A percentile compares a stretch with the other conserved stretches of the same genome.
Evolutionary conservation across 371 early-diverging fungal species (phyloP).

Genomic region (Racocetra persica): DNA sequence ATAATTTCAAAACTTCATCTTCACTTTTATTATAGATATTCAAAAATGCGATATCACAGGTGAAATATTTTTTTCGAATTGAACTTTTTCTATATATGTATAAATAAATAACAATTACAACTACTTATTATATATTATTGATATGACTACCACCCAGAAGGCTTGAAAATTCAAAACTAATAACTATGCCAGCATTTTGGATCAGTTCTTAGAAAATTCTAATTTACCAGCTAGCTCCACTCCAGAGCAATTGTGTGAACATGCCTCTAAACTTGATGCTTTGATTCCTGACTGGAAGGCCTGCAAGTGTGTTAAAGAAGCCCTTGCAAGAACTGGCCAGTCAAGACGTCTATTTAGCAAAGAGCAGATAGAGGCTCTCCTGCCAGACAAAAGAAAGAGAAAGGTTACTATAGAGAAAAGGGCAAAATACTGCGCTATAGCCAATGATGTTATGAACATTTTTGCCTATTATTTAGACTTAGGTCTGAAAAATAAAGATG

Average conservation of each 20-base stretch:
- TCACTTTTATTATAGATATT: too few relatives aligned
- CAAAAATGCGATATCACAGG: too few relatives aligned
- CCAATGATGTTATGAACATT: background rate
- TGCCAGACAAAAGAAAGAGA: background rate
- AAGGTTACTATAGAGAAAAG: background rate
- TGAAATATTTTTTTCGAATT: too few relatives aligned
- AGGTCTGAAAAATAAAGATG: background rate
- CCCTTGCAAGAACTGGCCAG: too few relatives aligned
- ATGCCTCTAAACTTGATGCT: background rate
- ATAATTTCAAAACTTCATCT: too few relatives aligned
- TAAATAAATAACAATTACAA: too few relatives aligned
- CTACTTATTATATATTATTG: background rate
- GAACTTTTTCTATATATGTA: too few relatives aligned
- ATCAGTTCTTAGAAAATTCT: background rate
- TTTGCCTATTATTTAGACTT: background rate
- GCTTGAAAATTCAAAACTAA: background rate
- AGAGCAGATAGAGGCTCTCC: background rate
- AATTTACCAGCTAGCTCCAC: conserved; percentile 1
- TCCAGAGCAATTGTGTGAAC: conserved; percentile 4
- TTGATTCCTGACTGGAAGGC: background rate
- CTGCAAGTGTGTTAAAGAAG: background rate
- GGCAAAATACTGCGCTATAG: background rate
- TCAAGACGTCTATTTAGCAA: background rate
- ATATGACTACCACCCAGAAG: background rate
- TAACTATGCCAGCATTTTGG: background rate